Evolutionary conservation across 2,329 filamentous ascomycete species (phyloP), one percentile per base, ranked within the genome.

Genomic region (Cercospora nicotianae): DNA sequence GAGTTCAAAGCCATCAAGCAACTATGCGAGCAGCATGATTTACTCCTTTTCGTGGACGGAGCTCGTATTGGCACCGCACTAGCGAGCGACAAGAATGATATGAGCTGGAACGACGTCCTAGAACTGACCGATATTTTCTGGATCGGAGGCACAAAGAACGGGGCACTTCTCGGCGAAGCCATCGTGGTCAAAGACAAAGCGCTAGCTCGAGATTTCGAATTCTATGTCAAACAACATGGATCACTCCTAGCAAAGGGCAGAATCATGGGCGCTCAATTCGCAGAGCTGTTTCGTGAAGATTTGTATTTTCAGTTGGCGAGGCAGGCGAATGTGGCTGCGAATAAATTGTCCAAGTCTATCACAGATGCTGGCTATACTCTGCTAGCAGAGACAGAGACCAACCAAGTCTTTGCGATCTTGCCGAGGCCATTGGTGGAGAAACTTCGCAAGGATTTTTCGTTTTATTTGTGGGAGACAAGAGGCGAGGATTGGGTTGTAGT

Each of bases 71-170:
- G 62, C 0, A 64, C 62, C 1, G 62, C 62, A 5, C 18, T 64
- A 5, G 62, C 62, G 0, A 64, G 62, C 33, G 48, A 57, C 7
- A 64, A 58, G 20, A 64, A 64, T 18, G 62, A 64, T 20, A 58
- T 64, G 62, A 58, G 51, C 48, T 64, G 62, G 62, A 64, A 58
- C 48, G 62, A 64, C 36, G 62, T 64, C 18, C 33, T 57, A n/a
- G 62, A 64, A 45, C 31, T 64, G 48, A 64, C 62, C 5, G 62
- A 64, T 18, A 64, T 64, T 0, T 64, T 64, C 62, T 64, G 62
- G 62, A 64, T 64, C 23, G 62, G 62, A 10, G 62, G 48, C 13
- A 64, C 62, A 10, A 64, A 64, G 31, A 64, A 64, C n/a, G 62
- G 62, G 12, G 62, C 62, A 20, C 31, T 64, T 20, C 51, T 64